A percentile compares a stretch with the other conserved stretches of the same genome.
phyloP scores from a whole-genome alignment of 1,139 yeast genomes.

The Scheffersomyces quercinus region DNA sequence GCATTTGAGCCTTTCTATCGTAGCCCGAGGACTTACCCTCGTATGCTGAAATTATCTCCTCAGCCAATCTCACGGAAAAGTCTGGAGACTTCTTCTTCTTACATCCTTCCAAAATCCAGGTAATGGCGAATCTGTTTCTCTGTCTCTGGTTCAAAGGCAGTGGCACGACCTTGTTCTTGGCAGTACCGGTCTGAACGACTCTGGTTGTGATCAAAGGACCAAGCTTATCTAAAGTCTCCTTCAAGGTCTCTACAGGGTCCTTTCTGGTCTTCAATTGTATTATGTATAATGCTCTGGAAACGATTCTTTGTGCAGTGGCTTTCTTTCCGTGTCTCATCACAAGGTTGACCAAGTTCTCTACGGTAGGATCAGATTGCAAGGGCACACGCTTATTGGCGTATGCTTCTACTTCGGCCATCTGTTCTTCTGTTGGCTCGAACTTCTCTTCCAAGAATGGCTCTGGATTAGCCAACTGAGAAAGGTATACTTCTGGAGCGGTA shows the following conservation, averaged over 20 bases:
- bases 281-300: constrained; percentile 78
- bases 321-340: constrained; percentile 94
- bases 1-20: constrained; percentile 82
- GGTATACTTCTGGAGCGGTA: constrained; percentile 47
- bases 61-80: constrained; percentile 85
- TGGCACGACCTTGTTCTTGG: constrained; percentile 80
- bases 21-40: constrained; percentile 82
- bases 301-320: constrained; percentile 70
- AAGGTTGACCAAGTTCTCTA: constrained; percentile 78
- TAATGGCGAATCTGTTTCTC: constrained; percentile 81
- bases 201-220: constrained; percentile 84
- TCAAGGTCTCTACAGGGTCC: constrained; percentile 77
- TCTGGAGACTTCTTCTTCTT: constrained; percentile 77
- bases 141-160: constrained; percentile 81
- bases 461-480: constrained; percentile 37
- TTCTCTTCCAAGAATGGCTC: constrained; percentile 37
- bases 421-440: constrained; percentile 61
- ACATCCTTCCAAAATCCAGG: constrained; percentile 87
- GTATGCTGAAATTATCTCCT: constrained; percentile 77
- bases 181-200: constrained; percentile 81
- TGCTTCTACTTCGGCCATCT: constrained; percentile 52
- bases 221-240: constrained; percentile 73
- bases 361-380: constrained; percentile 61
- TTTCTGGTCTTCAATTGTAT: constrained; percentile 69
- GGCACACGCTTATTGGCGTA: constrained; percentile 62